phyloP scores from a whole-genome alignment of 306 rosid genomes.

The Lagenaria siceraria region DNA sequence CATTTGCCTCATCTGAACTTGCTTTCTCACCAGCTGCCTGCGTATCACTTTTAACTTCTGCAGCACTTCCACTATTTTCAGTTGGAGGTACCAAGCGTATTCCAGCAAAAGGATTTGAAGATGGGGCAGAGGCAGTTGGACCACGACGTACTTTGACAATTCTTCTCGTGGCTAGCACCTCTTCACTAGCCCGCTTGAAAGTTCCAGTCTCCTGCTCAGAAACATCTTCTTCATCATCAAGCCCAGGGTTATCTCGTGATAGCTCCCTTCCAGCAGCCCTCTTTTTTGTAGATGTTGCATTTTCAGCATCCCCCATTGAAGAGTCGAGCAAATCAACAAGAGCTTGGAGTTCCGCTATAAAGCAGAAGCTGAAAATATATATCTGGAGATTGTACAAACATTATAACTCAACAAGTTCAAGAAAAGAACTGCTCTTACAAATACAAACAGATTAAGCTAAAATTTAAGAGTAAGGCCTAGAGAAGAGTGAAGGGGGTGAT shows the following conservation, averaged over 20 bases:
- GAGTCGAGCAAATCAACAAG: conserved; percentile 9
- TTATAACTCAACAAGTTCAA: background rate
- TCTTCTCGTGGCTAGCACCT: conserved; percentile 76
- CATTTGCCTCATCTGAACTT: conserved; percentile 19
- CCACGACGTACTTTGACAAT: conserved; percentile 78
- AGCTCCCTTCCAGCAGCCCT: conserved; percentile 90
- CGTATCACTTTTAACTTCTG: conserved; percentile 27
- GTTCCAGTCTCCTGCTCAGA: conserved; percentile 58
- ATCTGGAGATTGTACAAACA: conserved; percentile 24
- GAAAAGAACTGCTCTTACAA: background rate
- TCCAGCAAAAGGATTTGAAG: conserved; percentile 82
- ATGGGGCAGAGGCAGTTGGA: conserved; percentile 33
- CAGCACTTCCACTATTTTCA: conserved; percentile 23
- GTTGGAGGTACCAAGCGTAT: conserved; percentile 43
- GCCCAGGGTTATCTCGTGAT: conserved; percentile 60
- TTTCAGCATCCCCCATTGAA: conserved; percentile 69
- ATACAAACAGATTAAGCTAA: background rate
- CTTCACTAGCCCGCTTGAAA: conserved; percentile 86
- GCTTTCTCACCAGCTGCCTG: conserved; percentile 22
- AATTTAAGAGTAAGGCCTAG: background rate
- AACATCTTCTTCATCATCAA: conserved; percentile 70
- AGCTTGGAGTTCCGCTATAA: background rate
- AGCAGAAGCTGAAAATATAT: conserved; percentile 3
- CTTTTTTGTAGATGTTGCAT: conserved; percentile 64
- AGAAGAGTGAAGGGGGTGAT: background rate